Base-by-base conservation (phyloP, 805 yeast species). In the Scheffersomyces coipomensis region DNA sequence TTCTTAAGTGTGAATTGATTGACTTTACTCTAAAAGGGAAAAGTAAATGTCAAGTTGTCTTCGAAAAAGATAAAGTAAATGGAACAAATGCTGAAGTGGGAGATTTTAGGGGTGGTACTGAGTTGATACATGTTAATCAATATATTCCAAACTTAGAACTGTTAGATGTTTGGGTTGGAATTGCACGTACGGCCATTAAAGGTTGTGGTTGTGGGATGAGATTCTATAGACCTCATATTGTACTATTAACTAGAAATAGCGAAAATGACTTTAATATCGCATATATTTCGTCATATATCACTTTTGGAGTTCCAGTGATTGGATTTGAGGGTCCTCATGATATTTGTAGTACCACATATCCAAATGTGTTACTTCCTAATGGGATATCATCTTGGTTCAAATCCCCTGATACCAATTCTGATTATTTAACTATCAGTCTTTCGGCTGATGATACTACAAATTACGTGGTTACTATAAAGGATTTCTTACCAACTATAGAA, bases 211-310 rank as follows among this genome's bases (percentile, higher is more conserved):
- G 74, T 48, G 71, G 71, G 12, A 35, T 40, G n/a, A 48, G 52
- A 21, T 55, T 65, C 52, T 68, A 68, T 43, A 49, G 73, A 31
- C 73, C 73, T 11, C 65, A 68, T 45, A 37, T 68, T 35, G 69
- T 62, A 7, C 52, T 66, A 3, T 37, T 62, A 2, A 46, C 51
- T 5, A 54, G 46, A 38, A 46, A 39, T 24, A 42, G 38, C 21
- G 45, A 40, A 3, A 39, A 40, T 18, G 37, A 37, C 46, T 43
- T 49, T 44, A 57, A 57, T 37, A 39, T 66, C 9, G 49, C 56
- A n/a, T 68, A 66, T 35, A 47, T 66, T 4, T 53, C 66, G n/a
- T 52, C 65, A 4, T 63, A 56, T 15, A 47, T 58, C 2, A 55
- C 65, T 3, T 56, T 66, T 33, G 58, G 58, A 33, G 45, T 64